Percentiles rank a stretch among this genome's conserved stretches.
phyloP scores from a whole-genome alignment of 192 early-diverging fungal species.

The Globomyces pollinis-pini region DNA sequence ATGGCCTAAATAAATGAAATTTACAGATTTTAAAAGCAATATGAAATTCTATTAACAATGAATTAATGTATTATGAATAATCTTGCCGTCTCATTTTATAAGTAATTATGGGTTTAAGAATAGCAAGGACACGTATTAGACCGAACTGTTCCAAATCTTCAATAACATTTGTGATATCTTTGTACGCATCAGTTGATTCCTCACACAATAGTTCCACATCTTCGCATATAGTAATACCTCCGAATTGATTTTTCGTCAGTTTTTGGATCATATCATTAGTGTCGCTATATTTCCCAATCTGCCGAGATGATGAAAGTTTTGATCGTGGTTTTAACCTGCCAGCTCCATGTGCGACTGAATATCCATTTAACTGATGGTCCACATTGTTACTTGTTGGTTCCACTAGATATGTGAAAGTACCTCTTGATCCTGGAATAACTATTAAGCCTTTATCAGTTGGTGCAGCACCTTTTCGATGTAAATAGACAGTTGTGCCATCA shows the following conservation, averaged over 20 bases:
- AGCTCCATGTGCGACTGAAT: slow-evolving; percentile 51
- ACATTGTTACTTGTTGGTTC: slow-evolving; percentile 31
- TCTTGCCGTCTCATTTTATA: slow-evolving; percentile 47
- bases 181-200: slow-evolving; percentile 54
- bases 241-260: slow-evolving; percentile 32
- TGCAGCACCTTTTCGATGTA: slow-evolving; percentile 57
- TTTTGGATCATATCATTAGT: slow-evolving; percentile 2
- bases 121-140: slow-evolving; percentile 40
- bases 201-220: slow-evolving; percentile 46
- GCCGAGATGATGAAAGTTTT: slow-evolving; percentile 27
- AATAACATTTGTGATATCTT: slow-evolving; percentile 47
- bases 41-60: too few relatives aligned
- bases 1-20: too few relatives aligned
- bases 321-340: slow-evolving; percentile 40
- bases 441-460: slow-evolving; percentile 43
- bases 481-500: slow-evolving; percentile 22
- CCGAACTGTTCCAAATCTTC: slow-evolving; percentile 31
- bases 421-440: slow-evolving; percentile 52
- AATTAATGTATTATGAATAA: too few relatives aligned
- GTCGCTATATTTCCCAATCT: not conserved
- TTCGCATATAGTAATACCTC: slow-evolving; percentile 50
- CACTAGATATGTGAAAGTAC: slow-evolving; percentile 50
- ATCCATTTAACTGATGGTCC: slow-evolving; percentile 33
- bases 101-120: slow-evolving; percentile 46
- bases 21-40: too few relatives aligned